phyloP scores from a whole-genome alignment of 495 filamentous ascomycete genomes.

The Talaromyces thailandensis region DNA sequence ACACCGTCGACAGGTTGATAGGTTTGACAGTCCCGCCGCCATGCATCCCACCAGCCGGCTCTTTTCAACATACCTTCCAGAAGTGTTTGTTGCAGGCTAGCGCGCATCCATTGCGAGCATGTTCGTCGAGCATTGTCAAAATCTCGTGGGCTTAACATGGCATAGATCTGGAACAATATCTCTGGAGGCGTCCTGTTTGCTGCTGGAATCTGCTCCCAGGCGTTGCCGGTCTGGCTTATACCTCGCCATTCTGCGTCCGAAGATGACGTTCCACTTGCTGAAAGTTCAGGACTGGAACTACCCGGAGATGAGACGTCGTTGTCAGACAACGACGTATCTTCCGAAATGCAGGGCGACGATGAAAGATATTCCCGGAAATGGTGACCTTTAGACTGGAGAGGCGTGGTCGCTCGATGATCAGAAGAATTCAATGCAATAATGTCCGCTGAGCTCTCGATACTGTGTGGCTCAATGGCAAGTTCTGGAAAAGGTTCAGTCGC shows the following conservation, averaged over 20 bases:
- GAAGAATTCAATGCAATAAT: not conserved
- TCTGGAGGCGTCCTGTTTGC: conserved; percentile 48
- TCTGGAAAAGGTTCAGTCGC: conserved; percentile 3
- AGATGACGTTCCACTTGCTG: not conserved
- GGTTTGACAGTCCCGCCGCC: conserved; percentile 24
- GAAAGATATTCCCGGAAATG: not conserved
- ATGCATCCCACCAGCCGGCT: conserved; percentile 51
- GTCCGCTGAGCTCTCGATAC: not conserved
- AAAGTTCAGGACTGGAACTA: not conserved
- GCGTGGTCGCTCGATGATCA: not conserved
- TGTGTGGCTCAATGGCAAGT: not conserved
- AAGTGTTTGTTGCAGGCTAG: conserved; percentile 46
- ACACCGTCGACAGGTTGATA: conserved; percentile 10
- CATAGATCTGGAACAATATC: conserved; percentile 51
- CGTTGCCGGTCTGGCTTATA: not conserved
- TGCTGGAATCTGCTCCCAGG: conserved; percentile 11
- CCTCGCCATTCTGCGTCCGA: not conserved
- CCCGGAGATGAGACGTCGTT: not conserved
- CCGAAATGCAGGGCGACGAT: conserved; percentile 5
- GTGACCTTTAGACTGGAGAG: not conserved
- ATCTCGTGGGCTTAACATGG: conserved; percentile 45
- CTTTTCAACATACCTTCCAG: conserved; percentile 45
- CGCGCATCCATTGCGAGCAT: conserved; percentile 58
- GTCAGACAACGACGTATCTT: not conserved
- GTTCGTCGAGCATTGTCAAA: conserved; percentile 59